phyloP scores from a whole-genome alignment of 2,329 filamentous ascomycete species.

The Neofusicoccum parvum region DNA sequence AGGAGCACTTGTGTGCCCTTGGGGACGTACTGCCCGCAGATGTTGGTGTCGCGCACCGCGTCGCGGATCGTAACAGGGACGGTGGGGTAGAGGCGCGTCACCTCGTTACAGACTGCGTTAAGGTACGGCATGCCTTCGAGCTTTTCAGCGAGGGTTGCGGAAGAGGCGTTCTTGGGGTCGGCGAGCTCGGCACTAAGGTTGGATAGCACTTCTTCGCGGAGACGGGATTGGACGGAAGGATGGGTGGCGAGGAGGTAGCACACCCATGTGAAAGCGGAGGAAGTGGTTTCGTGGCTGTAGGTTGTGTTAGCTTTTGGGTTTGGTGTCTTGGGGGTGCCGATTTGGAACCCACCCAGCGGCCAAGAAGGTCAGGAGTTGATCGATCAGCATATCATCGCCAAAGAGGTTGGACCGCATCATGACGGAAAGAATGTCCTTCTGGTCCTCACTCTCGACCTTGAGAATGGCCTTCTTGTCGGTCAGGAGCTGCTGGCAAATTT shows the following conservation, averaged over 20 bases:
- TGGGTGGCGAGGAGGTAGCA: constrained; percentile 69
- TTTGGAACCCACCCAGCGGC: constrained; percentile 53
- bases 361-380: constrained; percentile 60
- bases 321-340: neutral
- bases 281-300: constrained; percentile 71
- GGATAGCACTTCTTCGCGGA: constrained; percentile 69
- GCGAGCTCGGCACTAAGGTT: constrained; percentile 54
- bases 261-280: constrained; percentile 75
- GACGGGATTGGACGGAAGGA: constrained; percentile 64
- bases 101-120: constrained; percentile 50
- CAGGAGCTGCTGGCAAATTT: constrained; percentile 51
- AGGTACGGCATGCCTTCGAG: constrained; percentile 50
- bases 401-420: constrained; percentile 57
- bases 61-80: constrained; percentile 38
- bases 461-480: constrained; percentile 49
- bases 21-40: constrained; percentile 41
- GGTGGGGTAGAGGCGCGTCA: constrained; percentile 41
- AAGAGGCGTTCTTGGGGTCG: constrained; percentile 29
- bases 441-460: constrained; percentile 35
- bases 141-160: constrained; percentile 28
- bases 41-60: constrained; percentile 35
- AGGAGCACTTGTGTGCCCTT: constrained; percentile 42
- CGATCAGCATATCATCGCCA: constrained; percentile 54
- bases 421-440: constrained; percentile 49
- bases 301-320: neutral